Percentiles rank a stretch among this genome's conserved stretches.
These are phyloP conservation scores for Mycena citricolor DNA, from an alignment of 1,284 basidiomycete genomes.

Conservation along the genomic window DNA sequence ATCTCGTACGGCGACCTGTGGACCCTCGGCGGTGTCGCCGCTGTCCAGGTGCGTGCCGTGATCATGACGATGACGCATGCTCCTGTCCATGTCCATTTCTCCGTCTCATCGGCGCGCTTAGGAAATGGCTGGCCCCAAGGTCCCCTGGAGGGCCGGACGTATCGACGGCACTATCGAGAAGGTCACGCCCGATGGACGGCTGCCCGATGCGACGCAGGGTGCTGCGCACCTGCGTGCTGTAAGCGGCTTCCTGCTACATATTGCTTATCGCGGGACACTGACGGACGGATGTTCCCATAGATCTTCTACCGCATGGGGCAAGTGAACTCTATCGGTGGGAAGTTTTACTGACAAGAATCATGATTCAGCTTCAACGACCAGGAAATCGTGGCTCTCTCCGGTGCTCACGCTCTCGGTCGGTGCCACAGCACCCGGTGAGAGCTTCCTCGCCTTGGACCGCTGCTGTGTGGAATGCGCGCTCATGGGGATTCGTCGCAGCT, in stretches of 20 bases:
- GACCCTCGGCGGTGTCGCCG: slow-evolving; percentile 87
- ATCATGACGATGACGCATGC: no score
- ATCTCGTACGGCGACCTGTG: slow-evolving; percentile 94
- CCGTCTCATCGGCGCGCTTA: background rate
- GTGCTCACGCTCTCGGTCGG: slow-evolving; percentile 93
- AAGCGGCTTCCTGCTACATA: slow-evolving; percentile 25
- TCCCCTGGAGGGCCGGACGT: slow-evolving; percentile 88
- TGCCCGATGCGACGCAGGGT: slow-evolving; percentile 89
- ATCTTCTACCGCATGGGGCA: slow-evolving; percentile 92
- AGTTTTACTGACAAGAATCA: slow-evolving; percentile 3
- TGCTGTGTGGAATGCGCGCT: no score
- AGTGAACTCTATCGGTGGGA: slow-evolving; percentile 25
- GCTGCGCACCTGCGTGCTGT: slow-evolving; percentile 82
- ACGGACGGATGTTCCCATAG: slow-evolving; percentile 39
- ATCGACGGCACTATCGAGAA: slow-evolving; percentile 79
- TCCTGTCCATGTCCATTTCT: no score
- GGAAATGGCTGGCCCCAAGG: slow-evolving; percentile 81
- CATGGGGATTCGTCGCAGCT: slow-evolving; percentile 50
- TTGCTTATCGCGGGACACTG: slow-evolving; percentile 4
- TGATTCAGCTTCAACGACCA: slow-evolving; percentile 82
- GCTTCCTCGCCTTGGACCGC: background rate
- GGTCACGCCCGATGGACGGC: slow-evolving; percentile 89
- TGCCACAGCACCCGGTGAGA: slow-evolving; percentile 78
- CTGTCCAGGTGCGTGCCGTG: slow-evolving; percentile 60
- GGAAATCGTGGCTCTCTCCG: slow-evolving; percentile 92